Conservation (phyloP, 805 yeast species). For the Saturnispora sanitii region DNA sequence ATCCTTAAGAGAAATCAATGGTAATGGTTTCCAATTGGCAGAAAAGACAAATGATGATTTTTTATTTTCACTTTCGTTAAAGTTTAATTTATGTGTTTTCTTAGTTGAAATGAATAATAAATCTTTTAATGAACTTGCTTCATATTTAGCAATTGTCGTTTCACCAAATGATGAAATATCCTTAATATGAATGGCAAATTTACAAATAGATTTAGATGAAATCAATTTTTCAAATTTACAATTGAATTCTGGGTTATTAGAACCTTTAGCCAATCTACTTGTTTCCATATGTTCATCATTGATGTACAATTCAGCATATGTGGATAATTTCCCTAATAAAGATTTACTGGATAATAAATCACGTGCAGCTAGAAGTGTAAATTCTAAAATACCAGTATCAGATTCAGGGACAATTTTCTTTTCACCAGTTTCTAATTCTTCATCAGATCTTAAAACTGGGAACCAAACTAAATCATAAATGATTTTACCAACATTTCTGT, state of each 20-base stretch:
- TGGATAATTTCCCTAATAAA: slow-evolving; percentile 43
- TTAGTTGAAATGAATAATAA: slow-evolving; percentile 36
- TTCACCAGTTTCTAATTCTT: slow-evolving; percentile 39
- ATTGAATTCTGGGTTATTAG: slow-evolving; percentile 69
- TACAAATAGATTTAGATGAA: slow-evolving; percentile 48
- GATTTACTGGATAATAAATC: slow-evolving; percentile 46
- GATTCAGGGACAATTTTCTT: slow-evolving; percentile 42
- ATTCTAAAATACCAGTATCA: slow-evolving; percentile 67
- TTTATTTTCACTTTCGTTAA: slow-evolving; percentile 39
- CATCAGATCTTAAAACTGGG: slow-evolving; percentile 32
- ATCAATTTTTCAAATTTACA: slow-evolving; percentile 52
- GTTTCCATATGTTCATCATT: slow-evolving; percentile 46
- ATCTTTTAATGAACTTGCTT: slow-evolving; percentile 44
- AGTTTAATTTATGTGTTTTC: slow-evolving; percentile 41
- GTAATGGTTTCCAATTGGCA: slow-evolving; percentile 65
- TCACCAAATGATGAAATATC: slow-evolving; percentile 47
- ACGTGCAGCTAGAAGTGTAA: slow-evolving; percentile 50
- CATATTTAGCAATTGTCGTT: slow-evolving; percentile 42
- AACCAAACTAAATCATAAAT: slow-evolving; percentile 47
- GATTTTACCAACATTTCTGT: slow-evolving; percentile 47
- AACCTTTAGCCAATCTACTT: slow-evolving; percentile 53
- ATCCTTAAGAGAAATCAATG: slow-evolving; percentile 38
- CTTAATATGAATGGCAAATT: slow-evolving; percentile 45
- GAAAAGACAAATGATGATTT: slow-evolving; percentile 36
- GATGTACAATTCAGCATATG: slow-evolving; percentile 58